Evolutionary conservation across 257 asterid genomes (phyloP), one percentile per base, ranked within the genome.

Genomic region (Solanum sparsipilum): DNA sequence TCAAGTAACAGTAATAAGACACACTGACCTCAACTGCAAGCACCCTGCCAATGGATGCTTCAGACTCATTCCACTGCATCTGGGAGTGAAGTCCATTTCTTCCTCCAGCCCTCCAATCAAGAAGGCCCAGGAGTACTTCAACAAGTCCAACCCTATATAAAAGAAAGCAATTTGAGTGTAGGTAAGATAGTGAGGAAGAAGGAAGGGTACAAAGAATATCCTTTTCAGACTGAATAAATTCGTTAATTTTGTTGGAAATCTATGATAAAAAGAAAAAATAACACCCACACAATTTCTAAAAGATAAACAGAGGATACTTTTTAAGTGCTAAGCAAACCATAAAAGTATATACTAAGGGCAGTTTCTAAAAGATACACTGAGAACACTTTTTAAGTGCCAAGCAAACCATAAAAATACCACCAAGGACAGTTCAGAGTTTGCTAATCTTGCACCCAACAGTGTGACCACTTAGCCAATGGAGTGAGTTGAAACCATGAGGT

Each of bases 21-120:
- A 35, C 83, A 63, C 97, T 87, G 84, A 95, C 99, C 98, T 97
- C 98, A 90, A 96, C 91, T 52, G 99, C 98, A 89, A 97, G 98
- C 89, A 96, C 99, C 83, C 96, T 93, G 58, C 98, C 98, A 56
- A 97, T 94, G 74, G 98, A 93, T 92, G 98, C 98, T 94, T 97
- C 99, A 44, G 99, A 97, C 92, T 97, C 98, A 81, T 97, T 97
- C 99, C 98, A 97, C 88, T 97, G 96, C 99, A 97, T 96, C 92
- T 94, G 98, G 5, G 96, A 91, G 91, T 92, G 90, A 86, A 94
- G 94, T 79, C 96, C 95, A 90, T 92, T 95, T 91, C 95, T 93
- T 86, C 98, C 98, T 91, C 98, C 98, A 88, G 99, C 95, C 93
- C 98, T 95, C 99, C 99, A 96, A 93, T 97, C 99, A 89, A 97